phyloP scores from a whole-genome alignment of 2,329 filamentous ascomycete species.

The Lasiodiplodia sp. region DNA sequence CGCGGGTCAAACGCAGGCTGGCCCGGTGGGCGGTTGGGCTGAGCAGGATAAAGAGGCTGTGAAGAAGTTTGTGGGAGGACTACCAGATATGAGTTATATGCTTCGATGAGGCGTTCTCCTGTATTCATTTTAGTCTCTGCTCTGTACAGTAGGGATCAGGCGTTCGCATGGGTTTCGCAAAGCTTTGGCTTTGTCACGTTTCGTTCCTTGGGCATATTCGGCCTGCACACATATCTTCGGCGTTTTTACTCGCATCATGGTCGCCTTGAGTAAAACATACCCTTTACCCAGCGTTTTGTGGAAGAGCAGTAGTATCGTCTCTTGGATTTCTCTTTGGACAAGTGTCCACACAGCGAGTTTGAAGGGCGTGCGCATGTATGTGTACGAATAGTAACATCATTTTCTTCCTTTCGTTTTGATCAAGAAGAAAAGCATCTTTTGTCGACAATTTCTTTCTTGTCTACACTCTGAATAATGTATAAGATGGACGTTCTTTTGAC shows the following conservation, averaged over 20 bases:
- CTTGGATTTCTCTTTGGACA: neutral
- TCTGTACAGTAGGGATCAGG: neutral
- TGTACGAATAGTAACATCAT: neutral
- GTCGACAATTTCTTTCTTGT: neutral
- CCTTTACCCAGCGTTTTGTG: neutral
- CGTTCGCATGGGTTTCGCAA: neutral
- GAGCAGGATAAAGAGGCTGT: slow-evolving; percentile 40
- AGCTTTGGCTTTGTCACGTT: neutral
- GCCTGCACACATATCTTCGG: neutral
- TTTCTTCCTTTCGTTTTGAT: neutral
- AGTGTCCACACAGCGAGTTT: neutral
- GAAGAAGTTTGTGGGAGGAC: slow-evolving; percentile 36
- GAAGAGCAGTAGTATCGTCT: neutral
- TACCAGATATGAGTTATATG: slow-evolving; percentile 47
- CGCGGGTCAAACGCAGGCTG: slow-evolving; percentile 29
- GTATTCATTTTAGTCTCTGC: neutral
- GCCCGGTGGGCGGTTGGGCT: slow-evolving; percentile 33
- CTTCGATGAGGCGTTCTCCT: slow-evolving; percentile 31
- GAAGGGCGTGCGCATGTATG: neutral
- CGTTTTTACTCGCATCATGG: neutral
- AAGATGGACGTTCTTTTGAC: neutral
- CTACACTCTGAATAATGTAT: neutral
- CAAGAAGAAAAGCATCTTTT: neutral
- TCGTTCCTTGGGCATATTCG: neutral
- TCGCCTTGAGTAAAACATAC: neutral